These are phyloP conservation scores for Candida germanica DNA, from an alignment of 805 yeast genomes.

Conservation along the genomic window DNA sequence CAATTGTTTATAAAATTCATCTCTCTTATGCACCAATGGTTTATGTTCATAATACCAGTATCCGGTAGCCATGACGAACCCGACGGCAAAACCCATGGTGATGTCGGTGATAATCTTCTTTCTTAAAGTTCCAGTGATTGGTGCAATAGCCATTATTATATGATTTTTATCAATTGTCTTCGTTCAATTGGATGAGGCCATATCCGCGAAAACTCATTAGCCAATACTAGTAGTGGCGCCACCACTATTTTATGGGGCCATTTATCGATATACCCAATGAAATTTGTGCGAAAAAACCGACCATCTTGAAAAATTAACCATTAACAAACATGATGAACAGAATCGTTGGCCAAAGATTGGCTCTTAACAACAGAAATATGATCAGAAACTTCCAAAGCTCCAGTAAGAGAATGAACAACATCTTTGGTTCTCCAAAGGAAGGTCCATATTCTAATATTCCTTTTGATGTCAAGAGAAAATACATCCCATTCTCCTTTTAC, in stretches of 20 bases:
- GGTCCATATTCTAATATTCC: conserved; percentile 94
- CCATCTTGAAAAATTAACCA: neutral
- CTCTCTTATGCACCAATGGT: conserved; percentile 70
- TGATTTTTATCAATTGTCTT: neutral
- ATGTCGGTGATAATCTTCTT: conserved; percentile 80
- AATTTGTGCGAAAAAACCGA: conserved; percentile 6
- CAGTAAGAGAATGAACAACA: conserved; percentile 31
- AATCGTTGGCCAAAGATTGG: conserved; percentile 11
- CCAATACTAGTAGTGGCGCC: no score
- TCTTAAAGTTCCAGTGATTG: conserved; percentile 80
- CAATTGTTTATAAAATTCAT: conserved; percentile 74
- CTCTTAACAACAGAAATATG: conserved; percentile 7
- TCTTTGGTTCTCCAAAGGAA: conserved; percentile 37
- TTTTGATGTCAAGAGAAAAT: conserved; percentile 88
- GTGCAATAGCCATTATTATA: conserved; percentile 66
- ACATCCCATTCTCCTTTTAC: conserved; percentile 74
- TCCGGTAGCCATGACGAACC: conserved; percentile 56
- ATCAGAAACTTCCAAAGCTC: conserved; percentile 47
- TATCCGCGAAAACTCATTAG: no score
- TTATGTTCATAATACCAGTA: conserved; percentile 90
- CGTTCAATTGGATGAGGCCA: conserved; percentile 8
- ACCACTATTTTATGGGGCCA: neutral
- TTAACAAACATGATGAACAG: conserved; percentile 10
- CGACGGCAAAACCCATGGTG: conserved; percentile 60
- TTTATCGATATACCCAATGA: conserved; percentile 2